These are phyloP conservation scores for Lasiodiplodia gonubiensis DNA, from an alignment of 2,329 filamentous ascomycete genomes.

Conservation along the genomic window DNA sequence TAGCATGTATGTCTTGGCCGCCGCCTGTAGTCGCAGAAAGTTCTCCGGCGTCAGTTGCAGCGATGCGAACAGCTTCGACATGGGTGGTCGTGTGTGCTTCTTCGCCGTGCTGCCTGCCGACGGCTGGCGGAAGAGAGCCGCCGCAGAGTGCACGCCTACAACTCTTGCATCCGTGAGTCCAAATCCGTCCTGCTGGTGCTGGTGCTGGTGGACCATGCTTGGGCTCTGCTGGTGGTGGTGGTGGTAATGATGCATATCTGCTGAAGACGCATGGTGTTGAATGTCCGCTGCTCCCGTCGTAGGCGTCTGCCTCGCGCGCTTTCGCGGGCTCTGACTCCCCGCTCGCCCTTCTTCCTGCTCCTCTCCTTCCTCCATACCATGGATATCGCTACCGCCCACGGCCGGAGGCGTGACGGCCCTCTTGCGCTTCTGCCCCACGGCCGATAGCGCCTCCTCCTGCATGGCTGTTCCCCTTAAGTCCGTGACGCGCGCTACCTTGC, in stretches of 20 bases:
- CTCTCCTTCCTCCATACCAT: neutral
- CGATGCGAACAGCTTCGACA: conserved; percentile 63
- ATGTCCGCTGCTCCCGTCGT: neutral
- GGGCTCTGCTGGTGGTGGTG: conserved; percentile 11
- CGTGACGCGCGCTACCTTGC: conserved; percentile 12
- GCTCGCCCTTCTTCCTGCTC: neutral
- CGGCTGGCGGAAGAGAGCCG: conserved; percentile 57
- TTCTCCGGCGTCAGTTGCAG: conserved; percentile 62
- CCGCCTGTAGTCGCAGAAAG: conserved; percentile 61
- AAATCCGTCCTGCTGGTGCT: conserved; percentile 4
- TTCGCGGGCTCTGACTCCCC: conserved; percentile 29
- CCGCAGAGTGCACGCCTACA: conserved; percentile 56
- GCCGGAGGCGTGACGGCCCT: neutral
- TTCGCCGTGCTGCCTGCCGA: conserved; percentile 52
- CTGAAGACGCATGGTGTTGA: neutral
- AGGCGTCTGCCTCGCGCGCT: conserved; percentile 31
- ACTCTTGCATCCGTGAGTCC: conserved; percentile 51
- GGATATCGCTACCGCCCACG: neutral
- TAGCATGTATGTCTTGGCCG: conserved; percentile 64
- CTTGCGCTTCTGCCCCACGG: conserved; percentile 27
- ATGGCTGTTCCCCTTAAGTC: conserved; percentile 25
- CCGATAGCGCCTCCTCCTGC: conserved; percentile 2
- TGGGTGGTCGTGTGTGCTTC: conserved; percentile 63
- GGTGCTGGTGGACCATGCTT: neutral
- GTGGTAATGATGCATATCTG: neutral